Evolutionary conservation across 805 yeast species (phyloP), one percentile per base, ranked within the genome.

Genomic region (Schizosaccharomyces japonicus): DNA sequence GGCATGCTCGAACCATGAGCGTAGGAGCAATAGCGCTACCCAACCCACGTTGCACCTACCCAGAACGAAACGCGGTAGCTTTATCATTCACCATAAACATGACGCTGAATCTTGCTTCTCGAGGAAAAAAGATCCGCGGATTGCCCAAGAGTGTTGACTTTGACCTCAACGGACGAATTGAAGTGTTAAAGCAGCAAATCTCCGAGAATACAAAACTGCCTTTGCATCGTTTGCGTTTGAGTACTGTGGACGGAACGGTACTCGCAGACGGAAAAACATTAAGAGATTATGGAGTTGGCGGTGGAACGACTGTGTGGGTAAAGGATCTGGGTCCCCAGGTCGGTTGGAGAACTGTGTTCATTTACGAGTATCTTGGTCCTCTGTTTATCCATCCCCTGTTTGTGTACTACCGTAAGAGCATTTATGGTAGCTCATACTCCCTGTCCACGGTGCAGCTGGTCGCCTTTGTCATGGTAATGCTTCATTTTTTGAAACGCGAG

Each of bases 281-380:
- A 36, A 61, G 58, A 29, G 66, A 62, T n/a, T 69, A 69, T 50
- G 72, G 72, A 1, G 57, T 65, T 39, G 62, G 63, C 21, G 63
- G 60, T 8, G 61, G 57, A 0, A 53, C 65, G 7, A 55, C 66
- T 23, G 67, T 84, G 11, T 72, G 64, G 52, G 80, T 80, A 49
- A 85, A 87, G 60, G 98, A 87, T 58, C 66, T 87, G 51, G 98
- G 98, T 48, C 40, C 5, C 53, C 98, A 90, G 63, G 73, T 90
- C 50, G 76, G 77, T 3, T 90, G 95, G 95, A 72, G 80, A 63
- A 71, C 83, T 2, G 96, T 87, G n/a, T 90, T 76, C 58, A 55
- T 82, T 47, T 65, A 82, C 52, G 98, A 90, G 64, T 90, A 90
- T 60, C 55, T 80, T 15, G 96, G 96, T 2, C 98, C 98, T 7